Percentiles rank a stretch among this genome's conserved stretches.
Evolutionary conservation across 129 eudicot genomes (phyloP).

Genomic region (Flaveria trinervia): DNA sequence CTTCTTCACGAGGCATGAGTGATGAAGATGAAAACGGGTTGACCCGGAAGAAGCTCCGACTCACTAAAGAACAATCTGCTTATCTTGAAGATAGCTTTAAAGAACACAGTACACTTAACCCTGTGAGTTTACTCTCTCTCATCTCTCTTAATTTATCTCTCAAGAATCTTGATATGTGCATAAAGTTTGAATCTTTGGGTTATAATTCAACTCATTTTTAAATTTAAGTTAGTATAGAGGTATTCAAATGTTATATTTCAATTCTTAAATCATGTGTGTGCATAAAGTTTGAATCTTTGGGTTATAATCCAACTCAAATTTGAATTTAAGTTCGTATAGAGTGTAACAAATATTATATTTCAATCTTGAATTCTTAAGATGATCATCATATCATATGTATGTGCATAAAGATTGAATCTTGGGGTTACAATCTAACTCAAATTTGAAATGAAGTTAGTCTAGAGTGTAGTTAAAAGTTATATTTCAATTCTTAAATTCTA

Average conservation of each 20-base stretch:
- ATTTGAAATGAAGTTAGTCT: neutral
- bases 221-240: no score
- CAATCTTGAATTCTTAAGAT: neutral
- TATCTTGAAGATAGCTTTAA: conserved; percentile 87
- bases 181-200: conserved; percentile 30
- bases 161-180: conserved; percentile 17
- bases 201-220: neutral
- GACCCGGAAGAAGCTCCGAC: conserved; percentile 64
- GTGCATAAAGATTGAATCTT: conserved; percentile 18
- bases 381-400: neutral
- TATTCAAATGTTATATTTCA: neutral
- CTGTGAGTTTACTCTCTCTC: conserved; percentile 45
- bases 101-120: conserved; percentile 81
- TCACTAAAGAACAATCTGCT: conserved; percentile 83
- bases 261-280: neutral
- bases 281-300: conserved; percentile 25
- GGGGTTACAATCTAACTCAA: conserved; percentile 19
- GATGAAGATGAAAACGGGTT: conserved; percentile 57
- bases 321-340: no score
- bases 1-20: conserved; percentile 49
- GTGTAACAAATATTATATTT: neutral
- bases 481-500: conserved; percentile 2
- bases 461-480: neutral
- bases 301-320: conserved; percentile 4
- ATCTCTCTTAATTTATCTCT: neutral